These are phyloP conservation scores for Papiliotrema laurentii DNA, from an alignment of 1,284 basidiomycete genomes.

Conservation along the genomic window DNA sequence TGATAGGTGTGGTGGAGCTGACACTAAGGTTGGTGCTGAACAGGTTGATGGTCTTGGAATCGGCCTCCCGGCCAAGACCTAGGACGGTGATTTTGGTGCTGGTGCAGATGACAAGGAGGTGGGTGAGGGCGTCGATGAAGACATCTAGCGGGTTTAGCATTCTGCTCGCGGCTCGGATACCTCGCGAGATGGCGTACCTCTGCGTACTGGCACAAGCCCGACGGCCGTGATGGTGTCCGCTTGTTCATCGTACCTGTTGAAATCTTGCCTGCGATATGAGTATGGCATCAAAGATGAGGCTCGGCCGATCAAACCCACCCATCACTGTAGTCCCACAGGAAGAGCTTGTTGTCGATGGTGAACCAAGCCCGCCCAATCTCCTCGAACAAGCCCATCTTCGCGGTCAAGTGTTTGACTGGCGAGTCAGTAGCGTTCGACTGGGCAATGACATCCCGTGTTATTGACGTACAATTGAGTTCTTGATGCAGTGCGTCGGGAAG, in stretches of 20 bases:
- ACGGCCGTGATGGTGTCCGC: conserved; percentile 86
- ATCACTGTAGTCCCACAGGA: conserved; percentile 94
- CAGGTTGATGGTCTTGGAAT: conserved; percentile 64
- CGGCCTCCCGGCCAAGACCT: conserved; percentile 61
- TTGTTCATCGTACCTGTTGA: conserved; percentile 76
- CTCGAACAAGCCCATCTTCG: conserved; percentile 79
- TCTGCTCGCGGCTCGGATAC: neutral
- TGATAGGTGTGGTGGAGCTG: conserved; percentile 68
- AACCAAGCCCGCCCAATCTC: conserved; percentile 96
- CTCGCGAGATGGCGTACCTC: conserved; percentile 53
- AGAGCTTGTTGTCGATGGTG: conserved; percentile 87
- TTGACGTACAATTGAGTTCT: conserved; percentile 38
- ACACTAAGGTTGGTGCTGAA: conserved; percentile 85
- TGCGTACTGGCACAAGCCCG: conserved; percentile 73
- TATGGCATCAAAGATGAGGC: neutral
- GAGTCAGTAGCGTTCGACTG: conserved; percentile 1
- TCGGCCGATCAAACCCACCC: conserved; percentile 56
- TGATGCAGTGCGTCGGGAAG: conserved; percentile 43
- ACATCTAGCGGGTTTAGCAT: conserved; percentile 52
- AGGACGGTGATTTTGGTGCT: conserved; percentile 76
- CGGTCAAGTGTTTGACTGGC: conserved; percentile 33
- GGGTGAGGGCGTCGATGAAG: conserved; percentile 89
- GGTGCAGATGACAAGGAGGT: conserved; percentile 86
- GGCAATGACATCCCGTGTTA: neutral
- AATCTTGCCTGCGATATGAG: conserved; percentile 29